These are phyloP conservation scores for Diaporthe sp. DNA, from an alignment of 2,329 filamentous ascomycete species.

Conservation along the genomic window DNA sequence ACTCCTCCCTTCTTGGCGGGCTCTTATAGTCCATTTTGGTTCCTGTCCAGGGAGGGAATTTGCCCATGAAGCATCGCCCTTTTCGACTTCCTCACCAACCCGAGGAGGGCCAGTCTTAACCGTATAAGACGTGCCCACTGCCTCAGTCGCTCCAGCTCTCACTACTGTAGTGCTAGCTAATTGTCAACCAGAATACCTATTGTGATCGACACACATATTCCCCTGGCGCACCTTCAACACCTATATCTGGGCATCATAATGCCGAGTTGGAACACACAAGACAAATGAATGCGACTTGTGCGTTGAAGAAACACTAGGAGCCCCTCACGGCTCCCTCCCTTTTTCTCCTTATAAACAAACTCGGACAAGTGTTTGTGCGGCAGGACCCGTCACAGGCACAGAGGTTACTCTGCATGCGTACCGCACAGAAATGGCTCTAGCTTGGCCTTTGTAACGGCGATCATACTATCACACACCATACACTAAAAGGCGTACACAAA, in stretches of 20 bases:
- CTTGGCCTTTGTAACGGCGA: constrained; percentile 33
- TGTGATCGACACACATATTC: not conserved
- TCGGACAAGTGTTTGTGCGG: constrained; percentile 24
- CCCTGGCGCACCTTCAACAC: not conserved
- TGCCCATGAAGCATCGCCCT: not conserved
- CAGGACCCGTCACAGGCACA: constrained; percentile 8
- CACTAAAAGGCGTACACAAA: constrained; percentile 3
- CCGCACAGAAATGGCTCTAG: constrained; percentile 13
- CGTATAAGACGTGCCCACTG: not conserved
- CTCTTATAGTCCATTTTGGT: not conserved
- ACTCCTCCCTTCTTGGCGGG: not conserved
- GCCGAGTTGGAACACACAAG: not conserved
- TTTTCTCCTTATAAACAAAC: constrained; percentile 1
- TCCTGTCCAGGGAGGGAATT: not conserved
- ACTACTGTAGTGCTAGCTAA: not conserved
- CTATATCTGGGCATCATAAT: not conserved
- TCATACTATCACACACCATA: constrained; percentile 23
- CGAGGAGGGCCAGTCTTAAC: not conserved
- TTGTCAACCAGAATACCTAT: not conserved
- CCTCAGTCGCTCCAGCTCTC: not conserved
- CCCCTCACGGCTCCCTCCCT: not conserved
- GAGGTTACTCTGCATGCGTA: constrained; percentile 11
- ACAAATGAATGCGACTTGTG: not conserved
- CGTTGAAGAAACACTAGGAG: not conserved
- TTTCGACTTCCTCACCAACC: not conserved